Percentiles rank a stretch among this genome's conserved stretches.
Conservation (phyloP, 1,284 basidiomycete genomes). For the Sporisorium graminicola region DNA sequence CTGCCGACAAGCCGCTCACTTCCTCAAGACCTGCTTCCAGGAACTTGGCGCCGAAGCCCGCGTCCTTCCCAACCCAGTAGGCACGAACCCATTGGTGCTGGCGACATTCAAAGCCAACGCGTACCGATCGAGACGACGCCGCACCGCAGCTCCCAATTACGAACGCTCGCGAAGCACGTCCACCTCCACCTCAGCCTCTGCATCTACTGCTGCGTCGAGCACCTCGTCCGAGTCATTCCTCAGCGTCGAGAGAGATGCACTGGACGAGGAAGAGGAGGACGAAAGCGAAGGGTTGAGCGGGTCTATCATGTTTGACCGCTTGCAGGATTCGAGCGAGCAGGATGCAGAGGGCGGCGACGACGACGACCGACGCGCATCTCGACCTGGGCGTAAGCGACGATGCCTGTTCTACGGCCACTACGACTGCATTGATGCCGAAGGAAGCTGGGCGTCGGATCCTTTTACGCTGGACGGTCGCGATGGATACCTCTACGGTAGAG, state of each 20-base stretch:
- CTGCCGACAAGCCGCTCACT: constrained; percentile 66
- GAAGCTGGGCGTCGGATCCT: constrained; percentile 84
- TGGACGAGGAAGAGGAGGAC: constrained; percentile 9
- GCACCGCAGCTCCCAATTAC: constrained; percentile 13
- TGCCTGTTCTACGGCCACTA: constrained; percentile 67
- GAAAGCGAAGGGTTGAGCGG: constrained; percentile 32
- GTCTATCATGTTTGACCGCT: constrained; percentile 39
- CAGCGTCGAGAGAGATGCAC: constrained; percentile 1
- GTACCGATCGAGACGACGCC: constrained; percentile 20
- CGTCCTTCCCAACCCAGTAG: constrained; percentile 47
- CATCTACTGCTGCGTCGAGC: constrained; percentile 15
- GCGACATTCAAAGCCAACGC: constrained; percentile 59
- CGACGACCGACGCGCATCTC: constrained; percentile 5
- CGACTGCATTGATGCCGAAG: constrained; percentile 61
- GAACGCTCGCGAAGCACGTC: constrained; percentile 27
- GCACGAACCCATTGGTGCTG: constrained; percentile 62
- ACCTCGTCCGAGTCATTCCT: constrained; percentile 25
- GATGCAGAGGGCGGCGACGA: constrained; percentile 4
- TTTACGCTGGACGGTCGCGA: constrained; percentile 86
- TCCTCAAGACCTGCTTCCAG: constrained; percentile 57
- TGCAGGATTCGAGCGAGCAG: constrained; percentile 11
- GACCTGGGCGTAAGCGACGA: constrained; percentile 25
- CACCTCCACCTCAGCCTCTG: constrained; percentile 16
- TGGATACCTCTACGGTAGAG: constrained; percentile 93
- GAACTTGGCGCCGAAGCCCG: constrained; percentile 62